These are phyloP conservation scores for Voacanga thouarsii DNA, from an alignment of 257 asterid genomes.

Conservation along the genomic window DNA sequence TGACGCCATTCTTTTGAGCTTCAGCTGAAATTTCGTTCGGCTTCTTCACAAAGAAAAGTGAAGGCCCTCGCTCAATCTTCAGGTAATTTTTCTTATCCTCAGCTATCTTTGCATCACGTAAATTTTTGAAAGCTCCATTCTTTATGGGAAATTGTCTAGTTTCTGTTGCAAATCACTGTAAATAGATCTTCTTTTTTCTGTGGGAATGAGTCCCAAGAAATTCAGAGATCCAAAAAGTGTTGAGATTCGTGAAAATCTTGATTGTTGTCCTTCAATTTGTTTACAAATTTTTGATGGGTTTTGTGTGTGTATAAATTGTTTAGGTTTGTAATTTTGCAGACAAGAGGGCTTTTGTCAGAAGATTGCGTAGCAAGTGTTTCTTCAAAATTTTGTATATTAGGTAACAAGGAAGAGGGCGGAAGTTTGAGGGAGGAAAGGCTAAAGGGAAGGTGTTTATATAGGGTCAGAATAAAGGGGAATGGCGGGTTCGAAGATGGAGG, in stretches of 20 bases:
- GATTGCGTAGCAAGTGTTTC: not conserved
- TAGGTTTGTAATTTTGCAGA: slow-evolving; percentile 24
- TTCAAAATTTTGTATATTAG: slow-evolving; percentile 13
- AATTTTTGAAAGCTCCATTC: not conserved
- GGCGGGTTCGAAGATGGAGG: slow-evolving; percentile 73
- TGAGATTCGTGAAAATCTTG: slow-evolving; percentile 24
- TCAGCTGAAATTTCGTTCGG: not conserved
- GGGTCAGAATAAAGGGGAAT: slow-evolving; percentile 28
- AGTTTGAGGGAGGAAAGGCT: not conserved
- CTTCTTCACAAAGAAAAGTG: not conserved
- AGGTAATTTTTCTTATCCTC: slow-evolving; percentile 9
- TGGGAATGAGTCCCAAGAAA: slow-evolving; percentile 20
- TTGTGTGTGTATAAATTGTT: slow-evolving; percentile 2
- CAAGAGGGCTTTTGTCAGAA: slow-evolving; percentile 15
- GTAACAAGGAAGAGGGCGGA: slow-evolving; percentile 8
- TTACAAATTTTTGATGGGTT: slow-evolving; percentile 7
- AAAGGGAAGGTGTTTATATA: slow-evolving; percentile 9
- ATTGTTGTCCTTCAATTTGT: not conserved
- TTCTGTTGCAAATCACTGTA: not conserved
- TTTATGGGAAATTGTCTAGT: not conserved
- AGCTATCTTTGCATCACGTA: not conserved
- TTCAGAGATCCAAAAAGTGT: slow-evolving; percentile 27
- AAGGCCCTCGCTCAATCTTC: slow-evolving; percentile 6
- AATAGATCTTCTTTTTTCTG: slow-evolving; percentile 14
- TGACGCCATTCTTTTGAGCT: slow-evolving; percentile 20